phyloP scores from a whole-genome alignment of 331 rosid genomes.

The Rosa hybrid region DNA sequence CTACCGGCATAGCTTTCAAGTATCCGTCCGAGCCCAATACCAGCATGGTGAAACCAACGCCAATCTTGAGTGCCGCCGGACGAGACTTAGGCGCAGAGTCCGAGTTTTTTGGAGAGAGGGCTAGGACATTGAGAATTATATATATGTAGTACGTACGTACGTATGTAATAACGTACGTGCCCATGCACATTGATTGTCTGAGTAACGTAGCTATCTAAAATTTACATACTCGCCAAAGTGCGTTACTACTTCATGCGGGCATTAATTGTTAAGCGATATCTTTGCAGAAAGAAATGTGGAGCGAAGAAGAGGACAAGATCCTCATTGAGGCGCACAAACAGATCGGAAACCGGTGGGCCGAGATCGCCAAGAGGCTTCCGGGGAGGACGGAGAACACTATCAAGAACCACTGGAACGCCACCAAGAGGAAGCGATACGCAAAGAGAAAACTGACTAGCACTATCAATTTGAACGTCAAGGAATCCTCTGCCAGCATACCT shows the following conservation, averaged over 20 bases:
- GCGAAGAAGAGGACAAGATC: conserved; percentile 52
- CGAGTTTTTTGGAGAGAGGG: too few species aligned
- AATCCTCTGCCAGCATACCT: not conserved
- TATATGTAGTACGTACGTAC: not conserved
- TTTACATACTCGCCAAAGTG: not conserved
- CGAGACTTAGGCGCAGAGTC: too few species aligned
- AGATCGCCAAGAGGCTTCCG: conserved; percentile 52
- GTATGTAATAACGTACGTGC: not conserved
- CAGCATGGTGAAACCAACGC: too few species aligned
- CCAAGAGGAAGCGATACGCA: conserved; percentile 45
- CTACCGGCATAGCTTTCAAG: too few species aligned
- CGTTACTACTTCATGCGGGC: not conserved
- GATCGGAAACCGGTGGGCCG: conserved; percentile 71
- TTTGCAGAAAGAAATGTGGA: conserved; percentile 67
- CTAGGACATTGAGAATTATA: not conserved
- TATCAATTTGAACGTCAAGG: not conserved
- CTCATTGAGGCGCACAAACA: conserved; percentile 53
- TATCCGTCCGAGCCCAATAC: too few species aligned
- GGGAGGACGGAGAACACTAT: conserved; percentile 65
- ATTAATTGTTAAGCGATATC: conserved; percentile 3
- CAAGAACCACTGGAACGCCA: conserved; percentile 75
- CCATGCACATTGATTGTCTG: conserved; percentile 5
- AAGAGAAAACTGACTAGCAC: conserved; percentile 25
- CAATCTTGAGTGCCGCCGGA: too few species aligned
- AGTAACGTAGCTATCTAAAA: not conserved